Percentiles rank a stretch among this genome's conserved stretches.
Conservation (phyloP, 2,329 filamentous ascomycete genomes). For the Ophiostoma himal-ulmi region DNA sequence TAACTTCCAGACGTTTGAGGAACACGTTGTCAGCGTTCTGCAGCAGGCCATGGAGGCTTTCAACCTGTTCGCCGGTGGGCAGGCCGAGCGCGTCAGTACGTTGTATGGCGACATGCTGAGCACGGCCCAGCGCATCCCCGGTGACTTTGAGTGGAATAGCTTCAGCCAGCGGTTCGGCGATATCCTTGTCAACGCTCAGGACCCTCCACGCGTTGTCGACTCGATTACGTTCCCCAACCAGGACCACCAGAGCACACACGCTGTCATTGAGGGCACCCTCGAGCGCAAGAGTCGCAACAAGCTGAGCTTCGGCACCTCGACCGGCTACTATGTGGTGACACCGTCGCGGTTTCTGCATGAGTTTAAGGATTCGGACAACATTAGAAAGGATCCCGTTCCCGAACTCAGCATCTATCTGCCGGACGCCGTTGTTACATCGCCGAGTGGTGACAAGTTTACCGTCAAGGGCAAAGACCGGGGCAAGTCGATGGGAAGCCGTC, state of each 20-base stretch:
- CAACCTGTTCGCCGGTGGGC: conserved; percentile 70
- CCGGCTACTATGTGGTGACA: conserved; percentile 85
- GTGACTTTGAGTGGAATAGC: conserved; percentile 85
- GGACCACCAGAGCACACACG: conserved; percentile 69
- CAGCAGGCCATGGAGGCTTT: conserved; percentile 80
- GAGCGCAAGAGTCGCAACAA: conserved; percentile 89
- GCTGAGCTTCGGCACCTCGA: conserved; percentile 67
- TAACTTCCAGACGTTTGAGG: conserved; percentile 81
- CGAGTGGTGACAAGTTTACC: conserved; percentile 77
- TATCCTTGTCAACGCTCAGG: conserved; percentile 70
- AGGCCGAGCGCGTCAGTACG: conserved; percentile 72
- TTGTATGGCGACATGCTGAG: conserved; percentile 82
- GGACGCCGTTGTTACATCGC: conserved; percentile 71
- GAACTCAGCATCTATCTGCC: conserved; percentile 89
- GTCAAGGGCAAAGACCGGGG: conserved; percentile 91
- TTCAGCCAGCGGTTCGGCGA: conserved; percentile 68
- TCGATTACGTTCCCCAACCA: conserved; percentile 83
- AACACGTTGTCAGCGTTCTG: conserved; percentile 73
- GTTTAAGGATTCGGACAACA: conserved; percentile 84
- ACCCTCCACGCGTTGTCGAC: conserved; percentile 66
- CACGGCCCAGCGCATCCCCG: conserved; percentile 68
- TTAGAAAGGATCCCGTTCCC: conserved; percentile 65
- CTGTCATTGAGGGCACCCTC: conserved; percentile 79
- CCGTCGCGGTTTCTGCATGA: conserved; percentile 87
- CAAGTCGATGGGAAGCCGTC: conserved; percentile 72